Evolutionary conservation across 1,284 basidiomycete genomes (phyloP).

Genomic region (Vanrija sp.): DNA sequence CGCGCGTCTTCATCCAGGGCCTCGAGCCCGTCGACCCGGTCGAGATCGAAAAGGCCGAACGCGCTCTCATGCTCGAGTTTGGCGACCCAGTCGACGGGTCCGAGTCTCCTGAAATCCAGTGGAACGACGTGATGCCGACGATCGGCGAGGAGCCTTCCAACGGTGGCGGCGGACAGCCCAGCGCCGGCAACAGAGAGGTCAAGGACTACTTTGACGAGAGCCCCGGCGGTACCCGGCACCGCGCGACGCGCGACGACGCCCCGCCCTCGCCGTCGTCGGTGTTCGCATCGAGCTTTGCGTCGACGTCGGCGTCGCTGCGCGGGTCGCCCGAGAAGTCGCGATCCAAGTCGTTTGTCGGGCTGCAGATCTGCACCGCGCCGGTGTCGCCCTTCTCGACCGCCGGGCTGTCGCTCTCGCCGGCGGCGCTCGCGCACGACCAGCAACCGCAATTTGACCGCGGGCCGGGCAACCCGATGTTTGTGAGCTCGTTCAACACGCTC

Average conservation of each 20-base stretch:
- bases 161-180: slow-evolving; percentile 4
- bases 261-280: background rate
- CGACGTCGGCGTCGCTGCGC: background rate
- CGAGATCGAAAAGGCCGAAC: slow-evolving; percentile 16
- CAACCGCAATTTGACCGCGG: slow-evolving; percentile 32
- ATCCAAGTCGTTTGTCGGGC: slow-evolving; percentile 40
- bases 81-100: slow-evolving; percentile 36
- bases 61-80: slow-evolving; percentile 23
- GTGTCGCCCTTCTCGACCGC: background rate
- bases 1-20: slow-evolving; percentile 43
- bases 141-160: slow-evolving; percentile 26
- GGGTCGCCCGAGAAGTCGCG: slow-evolving; percentile 9
- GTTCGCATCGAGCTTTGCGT: background rate
- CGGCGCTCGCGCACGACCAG: background rate
- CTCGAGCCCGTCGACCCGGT: slow-evolving; percentile 29
- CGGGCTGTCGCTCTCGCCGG: background rate
- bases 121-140: slow-evolving; percentile 31
- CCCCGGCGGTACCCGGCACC: background rate
- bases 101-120: slow-evolving; percentile 11
- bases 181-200: background rate
- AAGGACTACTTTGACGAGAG: background rate
- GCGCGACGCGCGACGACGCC: background rate
- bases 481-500: slow-evolving; percentile 37
- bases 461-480: slow-evolving; percentile 44
- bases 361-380: slow-evolving; percentile 36